Percentiles rank a stretch among this genome's conserved stretches.
These are phyloP conservation scores for Diutina catenulata DNA, from an alignment of 1,139 yeast species.

Conservation along the genomic window DNA sequence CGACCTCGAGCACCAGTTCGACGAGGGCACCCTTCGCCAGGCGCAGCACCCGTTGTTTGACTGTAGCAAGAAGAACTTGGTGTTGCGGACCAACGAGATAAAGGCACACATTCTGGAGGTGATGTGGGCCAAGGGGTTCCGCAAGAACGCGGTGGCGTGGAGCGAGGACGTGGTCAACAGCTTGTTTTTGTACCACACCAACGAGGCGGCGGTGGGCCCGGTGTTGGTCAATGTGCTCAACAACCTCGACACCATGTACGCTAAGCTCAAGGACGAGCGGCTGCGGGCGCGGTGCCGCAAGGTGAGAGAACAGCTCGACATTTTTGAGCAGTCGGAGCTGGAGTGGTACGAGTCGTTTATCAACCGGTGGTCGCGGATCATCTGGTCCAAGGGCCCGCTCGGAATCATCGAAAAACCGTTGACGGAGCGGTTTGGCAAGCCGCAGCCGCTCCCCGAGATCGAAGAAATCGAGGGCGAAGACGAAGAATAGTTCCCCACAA, in stretches of 20 bases:
- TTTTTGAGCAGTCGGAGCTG: slow-evolving; percentile 12
- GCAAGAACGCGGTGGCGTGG: slow-evolving; percentile 49
- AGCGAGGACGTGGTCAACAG: slow-evolving; percentile 41
- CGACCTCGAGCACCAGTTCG: slow-evolving; percentile 13
- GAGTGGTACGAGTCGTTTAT: slow-evolving; percentile 27
- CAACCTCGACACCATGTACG: slow-evolving; percentile 28
- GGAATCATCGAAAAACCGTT: slow-evolving; percentile 32
- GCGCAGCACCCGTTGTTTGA: slow-evolving; percentile 26
- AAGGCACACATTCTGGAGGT: slow-evolving; percentile 56
- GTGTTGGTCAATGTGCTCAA: slow-evolving; percentile 21
- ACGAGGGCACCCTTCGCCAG: slow-evolving; percentile 15
- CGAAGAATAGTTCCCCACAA: slow-evolving; percentile 17
- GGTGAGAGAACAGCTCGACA: slow-evolving; percentile 13
- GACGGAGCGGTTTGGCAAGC: slow-evolving; percentile 28
- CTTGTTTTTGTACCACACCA: slow-evolving; percentile 21
- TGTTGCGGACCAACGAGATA: slow-evolving; percentile 22
- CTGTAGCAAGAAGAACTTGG: slow-evolving; percentile 21
- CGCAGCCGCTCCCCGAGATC: slow-evolving; percentile 21
- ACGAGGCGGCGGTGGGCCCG: slow-evolving; percentile 19
- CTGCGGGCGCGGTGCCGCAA: slow-evolving; percentile 20
- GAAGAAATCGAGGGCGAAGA: slow-evolving; percentile 37
- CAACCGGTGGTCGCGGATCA: slow-evolving; percentile 25
- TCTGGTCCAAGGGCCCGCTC: slow-evolving; percentile 31
- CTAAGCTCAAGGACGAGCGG: slow-evolving; percentile 15
- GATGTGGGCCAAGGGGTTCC: slow-evolving; percentile 46